Percentiles rank a stretch among this genome's conserved stretches.
Conservation (phyloP, 371 early-diverging fungal genomes). For the Capillidium heterosporum region DNA sequence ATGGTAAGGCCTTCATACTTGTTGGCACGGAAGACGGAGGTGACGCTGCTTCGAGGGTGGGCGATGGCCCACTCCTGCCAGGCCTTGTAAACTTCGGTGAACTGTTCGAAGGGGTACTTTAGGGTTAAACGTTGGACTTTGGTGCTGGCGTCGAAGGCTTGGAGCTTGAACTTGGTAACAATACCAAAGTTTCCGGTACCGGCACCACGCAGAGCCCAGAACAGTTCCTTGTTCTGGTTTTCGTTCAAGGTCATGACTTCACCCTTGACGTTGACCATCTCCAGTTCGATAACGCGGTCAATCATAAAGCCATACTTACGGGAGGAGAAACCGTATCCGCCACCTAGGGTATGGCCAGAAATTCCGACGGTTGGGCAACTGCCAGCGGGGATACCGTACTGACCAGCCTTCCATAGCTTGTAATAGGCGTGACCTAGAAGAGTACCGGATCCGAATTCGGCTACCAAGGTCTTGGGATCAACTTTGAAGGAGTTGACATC, state of each 20-base stretch:
- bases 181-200: conserved; percentile 33
- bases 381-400: conserved; percentile 14
- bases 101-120: not conserved
- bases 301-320: conserved; percentile 19
- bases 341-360: conserved; percentile 19
- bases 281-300: conserved; percentile 23
- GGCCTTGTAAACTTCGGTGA: not conserved
- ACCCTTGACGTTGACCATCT: conserved; percentile 27
- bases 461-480: conserved; percentile 5
- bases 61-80: not conserved
- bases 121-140: not conserved
- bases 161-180: conserved; percentile 19
- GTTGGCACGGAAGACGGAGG: no score
- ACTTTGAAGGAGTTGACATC: conserved; percentile 10
- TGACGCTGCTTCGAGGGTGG: not conserved
- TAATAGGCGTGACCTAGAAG: conserved; percentile 15
- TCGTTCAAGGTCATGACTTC: conserved; percentile 18
- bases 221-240: conserved; percentile 23
- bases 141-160: conserved; percentile 13
- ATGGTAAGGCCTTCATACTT: not conserved
- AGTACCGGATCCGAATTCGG: conserved; percentile 14
- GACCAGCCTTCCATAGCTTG: conserved; percentile 14
- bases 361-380: conserved; percentile 20
- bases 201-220: conserved; percentile 38
- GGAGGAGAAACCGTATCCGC: conserved; percentile 23